Conservation (phyloP, 768 basidiomycete species). For the Flagelloscypha sp. region DNA sequence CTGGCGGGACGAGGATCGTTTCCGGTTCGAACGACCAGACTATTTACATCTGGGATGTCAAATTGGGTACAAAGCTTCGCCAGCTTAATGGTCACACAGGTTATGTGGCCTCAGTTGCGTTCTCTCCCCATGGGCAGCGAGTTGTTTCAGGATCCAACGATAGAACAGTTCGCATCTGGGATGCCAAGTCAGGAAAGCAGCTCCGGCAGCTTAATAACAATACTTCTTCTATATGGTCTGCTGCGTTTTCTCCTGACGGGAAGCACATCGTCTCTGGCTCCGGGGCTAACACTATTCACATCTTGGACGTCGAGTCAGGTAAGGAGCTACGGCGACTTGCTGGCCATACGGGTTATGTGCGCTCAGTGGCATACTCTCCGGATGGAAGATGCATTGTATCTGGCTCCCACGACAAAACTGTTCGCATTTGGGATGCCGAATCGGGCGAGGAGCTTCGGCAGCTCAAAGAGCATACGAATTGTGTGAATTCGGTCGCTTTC, state of each 20-base stretch:
- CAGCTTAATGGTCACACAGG: background rate
- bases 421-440: slow-evolving; percentile 72
- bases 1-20: slow-evolving; percentile 7
- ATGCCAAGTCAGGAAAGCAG: slow-evolving; percentile 16
- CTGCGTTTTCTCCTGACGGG: slow-evolving; percentile 71
- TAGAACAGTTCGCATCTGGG: slow-evolving; percentile 8
- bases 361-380: slow-evolving; percentile 13
- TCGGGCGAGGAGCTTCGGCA: slow-evolving; percentile 39
- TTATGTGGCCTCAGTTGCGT: slow-evolving; percentile 4
- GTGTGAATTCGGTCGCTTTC: slow-evolving; percentile 5
- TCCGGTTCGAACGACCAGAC: slow-evolving; percentile 7
- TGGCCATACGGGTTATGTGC: slow-evolving; percentile 57
- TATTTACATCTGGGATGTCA: slow-evolving; percentile 8
- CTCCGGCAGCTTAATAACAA: slow-evolving; percentile 73
- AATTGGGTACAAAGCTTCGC: slow-evolving; percentile 1
- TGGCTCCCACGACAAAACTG: slow-evolving; percentile 47
- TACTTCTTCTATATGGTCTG: slow-evolving; percentile 65
- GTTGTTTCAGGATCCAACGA: slow-evolving; percentile 9
- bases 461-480: slow-evolving; percentile 4
- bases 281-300: slow-evolving; percentile 80
- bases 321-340: too few relatives aligned
- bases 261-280: slow-evolving; percentile 86
- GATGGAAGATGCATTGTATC: slow-evolving; percentile 15
- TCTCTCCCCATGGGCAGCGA: slow-evolving; percentile 8
- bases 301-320: slow-evolving; percentile 57